Evolutionary conservation across 139 green algal species (phyloP), one percentile per base, ranked within the genome.

Genomic region (Picochlorum sp.): DNA sequence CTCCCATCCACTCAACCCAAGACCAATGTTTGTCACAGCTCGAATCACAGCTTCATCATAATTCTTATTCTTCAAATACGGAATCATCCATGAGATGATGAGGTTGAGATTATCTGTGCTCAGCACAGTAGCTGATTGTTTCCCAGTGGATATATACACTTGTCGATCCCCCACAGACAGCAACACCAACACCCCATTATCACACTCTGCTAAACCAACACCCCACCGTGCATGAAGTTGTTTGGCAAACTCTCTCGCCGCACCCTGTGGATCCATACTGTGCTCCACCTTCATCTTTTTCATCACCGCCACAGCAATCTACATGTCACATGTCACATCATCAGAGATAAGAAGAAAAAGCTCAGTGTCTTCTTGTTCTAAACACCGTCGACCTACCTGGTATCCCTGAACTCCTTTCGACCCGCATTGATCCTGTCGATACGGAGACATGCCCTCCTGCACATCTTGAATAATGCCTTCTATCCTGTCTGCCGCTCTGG

Each of bases 121-220:
- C 58, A 87, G 58, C 7, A 34, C 49, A 3, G 49, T 26, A 38
- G 45, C 37, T 6, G 70, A 66, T 10, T 69, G 75, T 32, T 46
- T 23, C 1, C 74, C 78, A 0, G 73, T 76, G 56, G 65, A 76
- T 64, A 85, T 71, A 68, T 75, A 81, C 10, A 73, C 63, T 71
- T 89, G 78, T 0, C 81, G 67, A 59, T 89, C 74, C 1, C 77
- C 26, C 1, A 83, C 45, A n/a, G 81, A 66, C 16, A 92, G 59
- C 4, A 90, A 56, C 8, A 90, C 20, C 11, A 90, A 37, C 11
- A 89, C 65, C n/a, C 85, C 85, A 51, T 89, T 83, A 66, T 82
- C 67, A 74, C 85, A 92, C 6, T 26, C 46, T 0, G 41, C 56
- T 8, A 82, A 49, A 49, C 85, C 85, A 4, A 90, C 82, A 20